phyloP scores from a whole-genome alignment of 1,139 yeast species.

The Protomyces pachydermus region DNA sequence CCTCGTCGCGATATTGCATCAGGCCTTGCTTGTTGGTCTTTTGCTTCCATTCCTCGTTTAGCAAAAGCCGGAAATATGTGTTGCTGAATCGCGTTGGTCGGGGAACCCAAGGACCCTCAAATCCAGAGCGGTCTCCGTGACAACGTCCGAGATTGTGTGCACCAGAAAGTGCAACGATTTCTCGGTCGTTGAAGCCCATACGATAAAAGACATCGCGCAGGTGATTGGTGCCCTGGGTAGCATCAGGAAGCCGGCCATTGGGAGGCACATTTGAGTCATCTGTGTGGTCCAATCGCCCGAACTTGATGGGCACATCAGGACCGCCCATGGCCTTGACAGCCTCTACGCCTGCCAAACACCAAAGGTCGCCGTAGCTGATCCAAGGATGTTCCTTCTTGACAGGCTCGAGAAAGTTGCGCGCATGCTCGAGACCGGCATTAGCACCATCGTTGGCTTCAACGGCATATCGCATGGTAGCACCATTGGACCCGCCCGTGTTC shows the following conservation, averaged over 20 bases:
- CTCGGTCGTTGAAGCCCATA: slow-evolving; percentile 75
- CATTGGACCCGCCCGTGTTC: slow-evolving; percentile 70
- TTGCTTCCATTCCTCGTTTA: slow-evolving; percentile 67
- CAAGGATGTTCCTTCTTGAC: slow-evolving; percentile 62
- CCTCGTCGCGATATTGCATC: slow-evolving; percentile 45
- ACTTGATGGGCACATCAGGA: slow-evolving; percentile 68
- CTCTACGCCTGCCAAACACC: slow-evolving; percentile 79
- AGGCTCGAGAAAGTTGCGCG: slow-evolving; percentile 59
- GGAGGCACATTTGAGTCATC: slow-evolving; percentile 54
- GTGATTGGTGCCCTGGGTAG: slow-evolving; percentile 61
- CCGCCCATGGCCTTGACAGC: slow-evolving; percentile 85
- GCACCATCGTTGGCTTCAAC: slow-evolving; percentile 40
- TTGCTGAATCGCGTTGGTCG: slow-evolving; percentile 75
- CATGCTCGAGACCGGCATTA: slow-evolving; percentile 65
- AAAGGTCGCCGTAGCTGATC: slow-evolving; percentile 80
- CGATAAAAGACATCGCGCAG: slow-evolving; percentile 63
- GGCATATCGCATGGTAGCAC: slow-evolving; percentile 66
- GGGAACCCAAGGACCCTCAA: slow-evolving; percentile 89
- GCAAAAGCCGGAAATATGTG: slow-evolving; percentile 64
- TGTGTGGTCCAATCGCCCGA: slow-evolving; percentile 47
- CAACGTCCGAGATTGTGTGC: slow-evolving; percentile 60
- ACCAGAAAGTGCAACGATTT: slow-evolving; percentile 80
- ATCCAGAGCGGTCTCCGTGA: slow-evolving; percentile 56
- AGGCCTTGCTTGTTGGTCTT: slow-evolving; percentile 38
- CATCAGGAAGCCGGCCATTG: slow-evolving; percentile 66